Base-by-base conservation (phyloP, 1,139 yeast genomes). In the Candida glucosophila region DNA sequence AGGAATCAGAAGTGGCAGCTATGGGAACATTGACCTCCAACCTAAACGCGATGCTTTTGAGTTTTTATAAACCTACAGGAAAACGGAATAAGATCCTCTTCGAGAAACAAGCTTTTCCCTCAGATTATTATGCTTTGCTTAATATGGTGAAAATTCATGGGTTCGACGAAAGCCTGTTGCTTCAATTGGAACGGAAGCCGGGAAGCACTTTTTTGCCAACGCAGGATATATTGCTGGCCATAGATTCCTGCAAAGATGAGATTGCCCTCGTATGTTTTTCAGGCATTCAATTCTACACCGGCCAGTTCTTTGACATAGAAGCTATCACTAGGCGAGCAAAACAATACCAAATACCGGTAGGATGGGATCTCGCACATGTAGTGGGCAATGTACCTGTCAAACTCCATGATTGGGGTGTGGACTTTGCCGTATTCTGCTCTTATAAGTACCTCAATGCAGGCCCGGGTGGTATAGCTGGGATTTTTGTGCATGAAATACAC, bases 321-420 rank as follows among this genome's bases (percentile, higher is more conserved):
- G 49, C 48, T 10, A 83, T 88, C 38, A 86, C 96, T 2, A 44
- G 46, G 11, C 59, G 58, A 25, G 85, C 77, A 5, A 50, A 53
- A 19, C 38, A 43, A 5, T 29, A 34, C 5, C 77, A 74, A 1
- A 67, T 81, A 19, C 45, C 67, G 2, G 90, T 85, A 6, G 96
- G 96, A 1, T 88, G 96, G 96, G 97, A 88, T 49, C 63, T 88
- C 40, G 97, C 97, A 1, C 97, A 88, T 49, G 95, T 94, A 1
- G 92, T 67, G 1, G 97, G 96, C 2, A 88, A 88, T 47, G 90
- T 83, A 1, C 77, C 76, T 2, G 52, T 88, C 28, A 42, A 66
- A 26, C 55, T 88, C 26, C 96, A 88, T 46, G 83, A 80, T 26
- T 86, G 96, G 95, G 58, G 66, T 27, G 92, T 82, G 2, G 97